Evolutionary conservation across 805 yeast genomes (phyloP).

Genomic region (Zygosaccharomyces rouxii): DNA sequence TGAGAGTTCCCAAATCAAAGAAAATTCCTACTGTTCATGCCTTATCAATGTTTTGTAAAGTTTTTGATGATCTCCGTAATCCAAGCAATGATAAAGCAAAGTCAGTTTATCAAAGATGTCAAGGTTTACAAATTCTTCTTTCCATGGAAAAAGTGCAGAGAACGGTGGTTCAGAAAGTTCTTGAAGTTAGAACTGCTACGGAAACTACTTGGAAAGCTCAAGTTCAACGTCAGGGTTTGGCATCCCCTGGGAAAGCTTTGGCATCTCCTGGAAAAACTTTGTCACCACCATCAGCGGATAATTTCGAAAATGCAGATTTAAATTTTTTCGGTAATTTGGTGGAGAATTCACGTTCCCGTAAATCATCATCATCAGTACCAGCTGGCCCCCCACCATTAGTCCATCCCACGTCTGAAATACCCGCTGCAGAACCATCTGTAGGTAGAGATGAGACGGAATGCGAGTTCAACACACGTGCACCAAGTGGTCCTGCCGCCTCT

Average conservation of each 20-base stretch:
- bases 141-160: slow-evolving; percentile 18
- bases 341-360: slow-evolving; percentile 3
- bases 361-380: neutral
- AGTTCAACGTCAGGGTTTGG: neutral
- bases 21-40: neutral
- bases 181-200: slow-evolving; percentile 19
- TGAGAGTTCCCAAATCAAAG: slow-evolving; percentile 4
- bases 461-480: no score
- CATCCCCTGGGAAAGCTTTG: slow-evolving; percentile 5
- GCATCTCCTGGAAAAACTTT: slow-evolving; percentile 5
- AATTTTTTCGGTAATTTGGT: slow-evolving; percentile 6
- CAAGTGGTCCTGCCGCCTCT: neutral
- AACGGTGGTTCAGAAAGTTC: slow-evolving; percentile 18
- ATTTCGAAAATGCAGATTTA: slow-evolving; percentile 9
- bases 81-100: slow-evolving; percentile 7
- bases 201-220: slow-evolving; percentile 16
- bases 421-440: neutral
- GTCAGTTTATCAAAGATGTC: slow-evolving; percentile 11
- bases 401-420: neutral
- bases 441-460: neutral
- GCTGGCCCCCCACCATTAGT: neutral
- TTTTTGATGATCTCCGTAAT: slow-evolving; percentile 11
- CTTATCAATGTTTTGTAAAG: slow-evolving; percentile 9
- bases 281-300: slow-evolving; percentile 6
- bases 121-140: slow-evolving; percentile 8